Evolutionary conservation across 2,329 filamentous ascomycete genomes (phyloP).

Genomic region (Penicillium sclerotiorum): DNA sequence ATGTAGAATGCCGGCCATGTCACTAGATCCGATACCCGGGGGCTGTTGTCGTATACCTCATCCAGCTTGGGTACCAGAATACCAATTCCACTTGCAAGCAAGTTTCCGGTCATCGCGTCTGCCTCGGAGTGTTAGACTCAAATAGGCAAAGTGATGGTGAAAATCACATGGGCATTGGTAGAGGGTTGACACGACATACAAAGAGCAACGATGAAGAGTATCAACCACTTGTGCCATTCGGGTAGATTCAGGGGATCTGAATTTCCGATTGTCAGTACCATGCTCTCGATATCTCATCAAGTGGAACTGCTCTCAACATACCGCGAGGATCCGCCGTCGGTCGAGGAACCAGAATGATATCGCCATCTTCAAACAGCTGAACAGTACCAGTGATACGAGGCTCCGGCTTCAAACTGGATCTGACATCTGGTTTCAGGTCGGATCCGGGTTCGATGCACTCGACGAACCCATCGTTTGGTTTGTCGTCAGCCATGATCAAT

Average conservation of each 20-base stretch:
- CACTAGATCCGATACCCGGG: conserved; percentile 36
- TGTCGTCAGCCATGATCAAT: not conserved
- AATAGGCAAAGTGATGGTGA: no score
- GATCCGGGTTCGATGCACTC: no score
- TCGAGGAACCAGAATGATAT: not conserved
- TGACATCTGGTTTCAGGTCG: no score
- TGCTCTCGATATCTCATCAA: no score
- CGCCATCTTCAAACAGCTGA: not conserved
- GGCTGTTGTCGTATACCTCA: conserved; percentile 9
- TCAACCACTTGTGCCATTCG: conserved; percentile 22
- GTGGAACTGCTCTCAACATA: no score
- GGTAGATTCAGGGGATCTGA: conserved; percentile 25
- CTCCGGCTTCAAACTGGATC: not conserved
- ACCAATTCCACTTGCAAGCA: conserved; percentile 13
- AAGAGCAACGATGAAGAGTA: conserved; percentile 21
- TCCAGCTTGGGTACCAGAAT: conserved; percentile 10
- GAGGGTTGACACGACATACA: no score
- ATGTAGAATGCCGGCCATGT: conserved; percentile 27
- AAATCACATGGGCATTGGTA: no score
- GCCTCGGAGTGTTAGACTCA: no score
- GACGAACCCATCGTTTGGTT: not conserved
- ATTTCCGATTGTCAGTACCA: no score
- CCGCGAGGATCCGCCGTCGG: conserved; percentile 1
- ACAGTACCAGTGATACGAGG: conserved; percentile 1
- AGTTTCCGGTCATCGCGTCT: not conserved